Evolutionary conservation across 2,329 filamentous ascomycete species (phyloP).

Genomic region (Cordyceps cicadae): DNA sequence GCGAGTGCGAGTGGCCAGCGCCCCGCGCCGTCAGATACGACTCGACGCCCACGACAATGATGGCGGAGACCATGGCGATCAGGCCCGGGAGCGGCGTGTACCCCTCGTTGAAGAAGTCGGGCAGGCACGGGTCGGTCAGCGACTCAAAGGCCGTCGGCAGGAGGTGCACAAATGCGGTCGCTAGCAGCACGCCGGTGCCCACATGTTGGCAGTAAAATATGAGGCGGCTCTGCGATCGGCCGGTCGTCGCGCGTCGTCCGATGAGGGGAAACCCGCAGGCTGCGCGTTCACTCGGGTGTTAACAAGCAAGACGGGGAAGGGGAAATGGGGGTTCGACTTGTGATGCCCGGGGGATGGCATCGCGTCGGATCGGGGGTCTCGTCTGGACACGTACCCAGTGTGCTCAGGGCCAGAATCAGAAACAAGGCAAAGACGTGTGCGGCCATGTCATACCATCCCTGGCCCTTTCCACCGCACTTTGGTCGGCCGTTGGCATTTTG

Average conservation of each 20-base stretch:
- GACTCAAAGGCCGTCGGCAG: constrained; percentile 60
- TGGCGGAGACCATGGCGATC: constrained; percentile 72
- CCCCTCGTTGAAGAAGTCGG: constrained; percentile 68
- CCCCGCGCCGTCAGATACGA: constrained; percentile 75
- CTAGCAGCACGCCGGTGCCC: constrained; percentile 77
- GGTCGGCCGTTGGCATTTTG: constrained; percentile 33
- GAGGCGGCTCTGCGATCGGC: constrained; percentile 49
- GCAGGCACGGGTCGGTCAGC: constrained; percentile 62
- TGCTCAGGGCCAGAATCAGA: constrained; percentile 55
- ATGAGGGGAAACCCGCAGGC: constrained; percentile 61
- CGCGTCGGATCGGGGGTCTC: background rate
- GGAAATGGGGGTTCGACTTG: too few relatives aligned
- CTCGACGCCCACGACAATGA: constrained; percentile 76
- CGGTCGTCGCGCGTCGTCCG: constrained; percentile 48
- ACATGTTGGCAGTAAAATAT: constrained; percentile 66
- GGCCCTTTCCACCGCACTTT: constrained; percentile 43
- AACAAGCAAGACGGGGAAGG: constrained; percentile 12
- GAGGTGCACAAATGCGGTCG: constrained; percentile 75
- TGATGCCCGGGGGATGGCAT: background rate
- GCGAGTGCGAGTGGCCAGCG: constrained; percentile 53
- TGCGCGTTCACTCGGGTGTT: constrained; percentile 16
- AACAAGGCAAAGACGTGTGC: constrained; percentile 61
- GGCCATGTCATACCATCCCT: constrained; percentile 54
- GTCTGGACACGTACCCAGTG: constrained; percentile 35
- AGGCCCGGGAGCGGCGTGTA: constrained; percentile 75